These are phyloP conservation scores for Gautieria morchelliformis DNA, from an alignment of 768 basidiomycete genomes.

Conservation along the genomic window DNA sequence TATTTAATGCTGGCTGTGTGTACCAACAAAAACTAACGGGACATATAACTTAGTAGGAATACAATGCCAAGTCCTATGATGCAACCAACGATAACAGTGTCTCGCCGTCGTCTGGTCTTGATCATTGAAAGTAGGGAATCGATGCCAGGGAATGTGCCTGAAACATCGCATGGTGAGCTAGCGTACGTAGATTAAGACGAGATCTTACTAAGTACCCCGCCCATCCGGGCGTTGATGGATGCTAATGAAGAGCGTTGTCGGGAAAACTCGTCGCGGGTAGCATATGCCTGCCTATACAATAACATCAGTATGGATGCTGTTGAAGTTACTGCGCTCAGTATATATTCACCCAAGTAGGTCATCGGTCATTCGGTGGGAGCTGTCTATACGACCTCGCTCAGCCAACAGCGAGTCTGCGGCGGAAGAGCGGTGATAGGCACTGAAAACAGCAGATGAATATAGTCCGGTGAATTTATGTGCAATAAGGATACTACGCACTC, in stretches of 20 bases:
- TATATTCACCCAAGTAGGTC: slow-evolving; percentile 69
- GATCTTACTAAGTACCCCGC: slow-evolving; percentile 66
- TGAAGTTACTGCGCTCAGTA: not conserved
- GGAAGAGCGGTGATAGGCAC: slow-evolving; percentile 79
- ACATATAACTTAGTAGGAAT: slow-evolving; percentile 42
- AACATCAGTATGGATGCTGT: not conserved
- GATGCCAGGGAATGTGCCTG: slow-evolving; percentile 89
- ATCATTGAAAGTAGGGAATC: slow-evolving; percentile 90
- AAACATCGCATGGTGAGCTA: not conserved
- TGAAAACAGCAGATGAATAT: slow-evolving; percentile 21
- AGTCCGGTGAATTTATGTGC: not conserved
- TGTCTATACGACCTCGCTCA: slow-evolving; percentile 85
- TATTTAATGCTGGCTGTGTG: too few species aligned
- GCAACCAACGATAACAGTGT: slow-evolving; percentile 80
- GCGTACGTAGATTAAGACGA: slow-evolving; percentile 2
- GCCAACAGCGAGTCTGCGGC: slow-evolving; percentile 78
- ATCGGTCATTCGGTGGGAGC: slow-evolving; percentile 91
- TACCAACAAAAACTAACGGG: slow-evolving; percentile 12
- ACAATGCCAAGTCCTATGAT: slow-evolving; percentile 83
- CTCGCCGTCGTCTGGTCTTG: slow-evolving; percentile 78
- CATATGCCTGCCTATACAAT: slow-evolving; percentile 80
- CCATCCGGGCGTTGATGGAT: slow-evolving; percentile 78
- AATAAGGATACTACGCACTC: slow-evolving; percentile 46
- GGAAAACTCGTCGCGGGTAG: slow-evolving; percentile 87
- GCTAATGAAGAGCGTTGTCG: slow-evolving; percentile 68